phyloP scores from a whole-genome alignment of 257 asterid species.

The Nicotiana noctiflora region DNA sequence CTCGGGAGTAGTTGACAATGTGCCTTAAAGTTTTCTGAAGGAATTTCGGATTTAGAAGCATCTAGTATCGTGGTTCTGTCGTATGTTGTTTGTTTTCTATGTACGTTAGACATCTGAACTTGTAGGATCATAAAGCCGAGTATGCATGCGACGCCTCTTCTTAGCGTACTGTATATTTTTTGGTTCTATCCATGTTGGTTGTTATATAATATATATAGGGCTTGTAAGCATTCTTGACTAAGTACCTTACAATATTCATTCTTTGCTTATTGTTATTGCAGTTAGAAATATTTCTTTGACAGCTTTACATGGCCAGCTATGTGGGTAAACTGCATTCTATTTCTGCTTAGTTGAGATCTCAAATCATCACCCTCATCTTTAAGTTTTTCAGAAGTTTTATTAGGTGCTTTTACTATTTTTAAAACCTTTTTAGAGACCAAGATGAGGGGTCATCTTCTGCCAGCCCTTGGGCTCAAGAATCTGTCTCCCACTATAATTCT shows the following conservation, averaged over 20 bases:
- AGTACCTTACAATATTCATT: background rate
- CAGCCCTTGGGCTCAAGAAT: too few relatives aligned
- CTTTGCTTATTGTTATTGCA: background rate
- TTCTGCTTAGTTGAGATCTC: background rate
- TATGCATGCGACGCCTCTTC: background rate
- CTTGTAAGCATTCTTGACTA: background rate
- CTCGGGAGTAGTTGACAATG: background rate
- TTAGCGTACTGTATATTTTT: background rate
- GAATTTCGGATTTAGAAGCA: background rate
- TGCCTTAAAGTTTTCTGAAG: background rate
- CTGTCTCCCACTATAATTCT: background rate
- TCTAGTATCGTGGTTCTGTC: background rate
- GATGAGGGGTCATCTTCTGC: background rate
- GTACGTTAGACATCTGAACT: background rate
- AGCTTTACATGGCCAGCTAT: background rate
- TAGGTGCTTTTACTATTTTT: background rate
- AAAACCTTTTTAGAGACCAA: background rate
- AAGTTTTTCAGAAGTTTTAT: too few relatives aligned
- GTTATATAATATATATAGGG: background rate
- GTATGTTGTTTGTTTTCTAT: constrained; percentile 1
- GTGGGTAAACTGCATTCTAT: background rate
- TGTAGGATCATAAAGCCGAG: constrained; percentile 2
- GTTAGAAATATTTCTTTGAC: background rate
- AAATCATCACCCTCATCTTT: background rate
- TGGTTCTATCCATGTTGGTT: background rate